These are phyloP conservation scores for Leptomonas pyrrhocoris DNA, from an alignment of 208 protist genomes.

Conservation along the genomic window DNA sequence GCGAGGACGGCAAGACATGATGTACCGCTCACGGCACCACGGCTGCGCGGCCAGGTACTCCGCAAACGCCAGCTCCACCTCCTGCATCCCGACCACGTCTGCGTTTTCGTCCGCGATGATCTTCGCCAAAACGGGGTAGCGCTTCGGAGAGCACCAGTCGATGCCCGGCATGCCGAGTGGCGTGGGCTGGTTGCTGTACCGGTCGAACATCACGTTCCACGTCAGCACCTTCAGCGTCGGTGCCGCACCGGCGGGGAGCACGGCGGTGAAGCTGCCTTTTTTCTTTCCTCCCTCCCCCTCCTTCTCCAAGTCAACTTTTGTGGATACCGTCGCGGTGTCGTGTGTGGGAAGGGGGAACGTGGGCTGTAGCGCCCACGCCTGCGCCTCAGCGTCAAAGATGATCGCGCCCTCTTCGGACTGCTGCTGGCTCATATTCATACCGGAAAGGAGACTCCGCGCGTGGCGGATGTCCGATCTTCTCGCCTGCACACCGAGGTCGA, in stretches of 20 bases:
- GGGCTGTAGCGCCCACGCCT: conserved; percentile 30
- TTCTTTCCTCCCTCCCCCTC: too few relatives aligned
- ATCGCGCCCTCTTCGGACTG: conserved; percentile 16
- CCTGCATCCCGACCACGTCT: conserved; percentile 91
- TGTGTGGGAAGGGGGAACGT: conserved; percentile 16
- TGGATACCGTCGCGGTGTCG: not conserved
- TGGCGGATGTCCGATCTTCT: conserved; percentile 48
- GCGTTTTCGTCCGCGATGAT: conserved; percentile 76
- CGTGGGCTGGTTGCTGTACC: conserved; percentile 88
- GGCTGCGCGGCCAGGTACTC: conserved; percentile 69
- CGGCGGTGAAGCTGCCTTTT: too few relatives aligned
- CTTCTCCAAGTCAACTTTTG: not conserved
- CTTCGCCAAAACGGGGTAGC: conserved; percentile 86
- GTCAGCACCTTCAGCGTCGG: conserved; percentile 70
- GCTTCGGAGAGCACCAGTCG: conserved; percentile 88
- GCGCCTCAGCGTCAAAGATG: conserved; percentile 21
- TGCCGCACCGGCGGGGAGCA: not conserved
- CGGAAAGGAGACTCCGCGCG: conserved; percentile 45
- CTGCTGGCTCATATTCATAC: conserved; percentile 21
- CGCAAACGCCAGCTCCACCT: conserved; percentile 83
- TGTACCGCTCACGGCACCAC: conserved; percentile 78
- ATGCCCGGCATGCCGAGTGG: conserved; percentile 92
- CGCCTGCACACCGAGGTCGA: conserved; percentile 68
- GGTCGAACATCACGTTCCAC: conserved; percentile 94
- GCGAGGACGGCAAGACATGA: conserved; percentile 62